Percentiles rank a stretch among this genome's conserved stretches.
These are phyloP conservation scores for Cyberlindnera maritima DNA, from an alignment of 805 yeast genomes.

Conservation along the genomic window DNA sequence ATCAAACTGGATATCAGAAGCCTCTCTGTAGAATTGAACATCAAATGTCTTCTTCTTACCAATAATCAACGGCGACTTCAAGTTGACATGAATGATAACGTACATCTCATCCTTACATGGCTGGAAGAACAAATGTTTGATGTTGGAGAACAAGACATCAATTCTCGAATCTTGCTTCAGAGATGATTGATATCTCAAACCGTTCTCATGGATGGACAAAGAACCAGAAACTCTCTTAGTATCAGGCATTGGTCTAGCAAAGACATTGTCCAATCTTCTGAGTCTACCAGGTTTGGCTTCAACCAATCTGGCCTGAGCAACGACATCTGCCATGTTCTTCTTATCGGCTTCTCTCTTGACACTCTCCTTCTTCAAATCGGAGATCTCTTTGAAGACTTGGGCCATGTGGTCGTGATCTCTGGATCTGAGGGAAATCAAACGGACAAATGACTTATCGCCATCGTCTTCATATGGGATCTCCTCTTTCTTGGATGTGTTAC, in stretches of 20 bases:
- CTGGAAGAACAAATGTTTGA: slow-evolving; percentile 92
- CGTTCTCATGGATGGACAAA: slow-evolving; percentile 90
- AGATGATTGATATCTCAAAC: slow-evolving; percentile 89
- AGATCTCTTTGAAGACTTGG: slow-evolving; percentile 84
- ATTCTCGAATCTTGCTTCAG: slow-evolving; percentile 81
- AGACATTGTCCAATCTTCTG: slow-evolving; percentile 81
- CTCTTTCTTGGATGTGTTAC: slow-evolving; percentile 61
- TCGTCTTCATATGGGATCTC: slow-evolving; percentile 91
- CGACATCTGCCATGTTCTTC: slow-evolving; percentile 91
- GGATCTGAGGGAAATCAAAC: slow-evolving; percentile 85
- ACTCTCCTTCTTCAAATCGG: slow-evolving; percentile 88
- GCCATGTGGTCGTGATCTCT: slow-evolving; percentile 88
- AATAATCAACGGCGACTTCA: slow-evolving; percentile 89
- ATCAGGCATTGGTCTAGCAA: slow-evolving; percentile 94
- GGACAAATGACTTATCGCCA: slow-evolving; percentile 79
- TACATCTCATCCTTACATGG: slow-evolving; percentile 93
- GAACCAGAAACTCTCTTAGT: slow-evolving; percentile 94
- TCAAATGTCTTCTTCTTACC: slow-evolving; percentile 95
- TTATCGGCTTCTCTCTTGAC: slow-evolving; percentile 87
- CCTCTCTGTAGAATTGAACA: slow-evolving; percentile 95
- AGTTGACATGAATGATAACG: slow-evolving; percentile 88
- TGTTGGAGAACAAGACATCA: slow-evolving; percentile 85
- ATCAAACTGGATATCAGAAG: slow-evolving; percentile 92
- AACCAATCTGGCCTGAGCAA: slow-evolving; percentile 82
- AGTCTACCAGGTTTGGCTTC: slow-evolving; percentile 85